Percentiles rank a stretch among this genome's conserved stretches.
Evolutionary conservation across 768 basidiomycete genomes (phyloP).

Genomic region (Rhodotorula taiwanensis): DNA sequence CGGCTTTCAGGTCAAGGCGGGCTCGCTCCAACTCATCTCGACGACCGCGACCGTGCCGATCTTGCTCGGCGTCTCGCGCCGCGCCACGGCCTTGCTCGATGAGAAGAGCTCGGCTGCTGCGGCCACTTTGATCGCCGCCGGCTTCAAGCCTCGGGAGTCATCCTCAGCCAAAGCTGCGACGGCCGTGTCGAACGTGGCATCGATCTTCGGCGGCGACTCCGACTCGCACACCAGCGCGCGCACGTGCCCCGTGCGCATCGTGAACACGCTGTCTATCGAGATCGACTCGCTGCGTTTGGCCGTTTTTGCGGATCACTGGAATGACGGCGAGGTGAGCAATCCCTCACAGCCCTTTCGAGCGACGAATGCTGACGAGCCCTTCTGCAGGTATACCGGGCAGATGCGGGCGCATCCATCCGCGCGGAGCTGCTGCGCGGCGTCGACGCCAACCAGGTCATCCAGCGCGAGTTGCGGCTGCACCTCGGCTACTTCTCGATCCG

Average conservation of each 20-base stretch:
- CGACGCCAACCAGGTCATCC: neutral
- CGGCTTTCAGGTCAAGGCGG: conserved; percentile 8
- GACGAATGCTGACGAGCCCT: too few relatives aligned
- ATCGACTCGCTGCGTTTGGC: conserved; percentile 61
- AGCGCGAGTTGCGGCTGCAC: conserved; percentile 22
- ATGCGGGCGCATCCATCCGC: conserved; percentile 61
- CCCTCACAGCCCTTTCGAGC: too few relatives aligned
- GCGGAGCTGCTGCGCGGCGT: conserved; percentile 27
- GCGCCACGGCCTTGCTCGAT: conserved; percentile 65
- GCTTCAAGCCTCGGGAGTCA: conserved; percentile 68
- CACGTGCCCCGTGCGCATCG: conserved; percentile 45
- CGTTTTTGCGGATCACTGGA: conserved; percentile 71
- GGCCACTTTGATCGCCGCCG: conserved; percentile 51
- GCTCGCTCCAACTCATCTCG: conserved; percentile 59
- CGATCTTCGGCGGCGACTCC: neutral
- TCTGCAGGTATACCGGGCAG: conserved; percentile 68
- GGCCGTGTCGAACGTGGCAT: conserved; percentile 53
- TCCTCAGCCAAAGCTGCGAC: conserved; percentile 60
- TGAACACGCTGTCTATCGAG: conserved; percentile 66
- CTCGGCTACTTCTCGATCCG: conserved; percentile 30
- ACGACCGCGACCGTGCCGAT: conserved; percentile 72
- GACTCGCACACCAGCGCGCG: neutral
- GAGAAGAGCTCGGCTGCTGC: conserved; percentile 70
- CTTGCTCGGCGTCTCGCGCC: conserved; percentile 64
- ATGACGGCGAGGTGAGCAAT: conserved; percentile 66